Evolutionary conservation across 192 early-diverging fungal species (phyloP).

Genomic region (Entrophospora sp.): DNA sequence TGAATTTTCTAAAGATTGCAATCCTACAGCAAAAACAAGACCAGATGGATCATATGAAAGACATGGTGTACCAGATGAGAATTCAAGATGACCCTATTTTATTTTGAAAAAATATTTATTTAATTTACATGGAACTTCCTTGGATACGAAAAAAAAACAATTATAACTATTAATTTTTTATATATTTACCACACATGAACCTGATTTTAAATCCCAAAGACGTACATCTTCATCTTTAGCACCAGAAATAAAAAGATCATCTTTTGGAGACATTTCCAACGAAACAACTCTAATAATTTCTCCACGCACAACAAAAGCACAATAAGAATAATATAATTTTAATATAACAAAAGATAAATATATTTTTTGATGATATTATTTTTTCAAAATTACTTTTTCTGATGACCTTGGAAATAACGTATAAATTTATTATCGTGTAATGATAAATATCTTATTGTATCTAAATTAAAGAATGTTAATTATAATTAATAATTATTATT

Average conservation of each 20-base stretch:
- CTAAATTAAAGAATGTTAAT: slow-evolving; percentile 39
- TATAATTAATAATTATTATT: too few relatives aligned
- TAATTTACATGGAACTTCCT: too few relatives aligned
- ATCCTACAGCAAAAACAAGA: slow-evolving; percentile 62
- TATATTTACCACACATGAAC: slow-evolving; percentile 55
- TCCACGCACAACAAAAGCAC: too few relatives aligned
- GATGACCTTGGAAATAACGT: slow-evolving; percentile 87
- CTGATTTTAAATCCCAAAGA: slow-evolving; percentile 75
- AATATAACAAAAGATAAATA: too few relatives aligned
- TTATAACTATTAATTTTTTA: too few relatives aligned
- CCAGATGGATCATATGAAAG: slow-evolving; percentile 77
- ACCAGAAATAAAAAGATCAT: slow-evolving; percentile 77
- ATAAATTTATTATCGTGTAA: slow-evolving; percentile 93
- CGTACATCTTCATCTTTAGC: slow-evolving; percentile 67
- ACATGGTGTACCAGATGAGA: slow-evolving; percentile 35
- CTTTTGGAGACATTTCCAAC: slow-evolving; percentile 74
- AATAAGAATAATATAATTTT: too few relatives aligned
- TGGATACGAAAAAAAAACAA: too few relatives aligned
- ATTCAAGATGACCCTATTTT: too few relatives aligned
- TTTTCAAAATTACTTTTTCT: slow-evolving; percentile 48
- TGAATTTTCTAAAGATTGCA: slow-evolving; percentile 27
- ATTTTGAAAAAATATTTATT: too few relatives aligned
- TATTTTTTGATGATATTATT: too few relatives aligned
- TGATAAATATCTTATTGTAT: slow-evolving; percentile 87
- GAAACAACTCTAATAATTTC: slow-evolving; percentile 57